A percentile compares a stretch with the other conserved stretches of the same genome.
Conservation (phyloP, 345 rosid species). For the thale cress (Arabidopsis thaliana) region TAIR10.1 NC_003070.9:20636001-20636500, state of each 20-base stretch:
- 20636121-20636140: constrained; percentile 98
- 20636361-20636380: constrained; percentile 57
- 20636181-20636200: neutral
- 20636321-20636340: constrained; percentile 76
- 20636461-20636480: neutral
- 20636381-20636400: constrained; percentile 61
- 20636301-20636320: constrained; percentile 70
- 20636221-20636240: constrained; percentile 47
- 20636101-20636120: constrained; percentile 94
- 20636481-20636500: neutral
- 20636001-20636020: neutral
- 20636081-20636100: constrained; percentile 70
- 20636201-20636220: neutral
- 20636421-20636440: constrained; percentile 82
- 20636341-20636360: constrained; percentile 62
- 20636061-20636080: constrained; percentile 79
- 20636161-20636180: neutral
- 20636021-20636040: neutral
- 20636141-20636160: constrained; percentile 64
- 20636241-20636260: constrained; percentile 94
- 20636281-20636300: constrained; percentile 75
- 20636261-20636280: constrained; percentile 75
- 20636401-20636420: constrained; percentile 59
- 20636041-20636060: constrained; percentile 78
- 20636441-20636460: constrained; percentile 67